A percentile compares a stretch with the other conserved stretches of the same genome.
These are phyloP conservation scores for Aphanomyces astaci DNA, from an alignment of 352 stramenopile genomes.

Conservation along the genomic window DNA sequence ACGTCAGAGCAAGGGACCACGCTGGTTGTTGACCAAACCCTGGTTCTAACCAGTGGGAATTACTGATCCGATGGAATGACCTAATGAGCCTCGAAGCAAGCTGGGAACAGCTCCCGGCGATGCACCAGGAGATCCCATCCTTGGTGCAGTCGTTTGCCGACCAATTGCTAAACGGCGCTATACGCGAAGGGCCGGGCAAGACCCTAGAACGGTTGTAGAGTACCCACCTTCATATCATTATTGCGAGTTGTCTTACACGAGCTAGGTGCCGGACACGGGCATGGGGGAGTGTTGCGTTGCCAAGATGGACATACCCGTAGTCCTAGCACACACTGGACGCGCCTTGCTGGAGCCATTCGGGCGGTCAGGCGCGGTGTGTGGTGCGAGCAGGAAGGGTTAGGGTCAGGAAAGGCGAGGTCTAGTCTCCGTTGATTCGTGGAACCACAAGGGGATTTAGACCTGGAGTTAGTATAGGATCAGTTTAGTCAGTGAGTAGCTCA, in stretches of 20 bases:
- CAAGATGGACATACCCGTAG: neutral
- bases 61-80: neutral
- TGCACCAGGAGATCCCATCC: neutral
- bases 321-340: neutral
- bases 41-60: neutral
- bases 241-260: neutral
- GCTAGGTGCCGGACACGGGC: neutral
- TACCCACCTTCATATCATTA: neutral
- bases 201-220: neutral
- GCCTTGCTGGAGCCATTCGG: neutral
- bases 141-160: neutral
- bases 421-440: too few species aligned
- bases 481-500: too few species aligned
- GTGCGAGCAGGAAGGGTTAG: too few species aligned
- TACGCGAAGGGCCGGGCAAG: neutral
- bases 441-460: too few species aligned
- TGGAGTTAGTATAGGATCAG: too few species aligned
- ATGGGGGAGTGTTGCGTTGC: slow-evolving; percentile 4
- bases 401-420: too few species aligned
- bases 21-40: neutral
- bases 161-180: neutral
- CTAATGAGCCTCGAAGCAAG: neutral
- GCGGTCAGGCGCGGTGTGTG: too few species aligned
- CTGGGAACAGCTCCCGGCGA: neutral
- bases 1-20: slow-evolving; percentile 6